A percentile compares a stretch with the other conserved stretches of the same genome.
Conservation (phyloP, 257 asterid genomes). For the Solanum paucissectum region DNA sequence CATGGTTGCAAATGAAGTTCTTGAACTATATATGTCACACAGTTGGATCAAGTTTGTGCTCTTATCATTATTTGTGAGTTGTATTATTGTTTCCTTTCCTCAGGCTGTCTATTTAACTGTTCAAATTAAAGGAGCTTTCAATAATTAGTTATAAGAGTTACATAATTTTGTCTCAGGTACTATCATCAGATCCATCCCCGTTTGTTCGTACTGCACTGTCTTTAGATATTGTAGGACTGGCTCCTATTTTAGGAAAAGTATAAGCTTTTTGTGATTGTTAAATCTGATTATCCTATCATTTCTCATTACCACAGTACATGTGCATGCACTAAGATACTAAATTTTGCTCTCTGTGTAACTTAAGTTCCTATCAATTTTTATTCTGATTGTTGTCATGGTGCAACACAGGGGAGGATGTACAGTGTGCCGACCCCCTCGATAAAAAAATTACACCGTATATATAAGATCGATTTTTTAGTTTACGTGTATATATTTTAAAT, state of each 20-base stretch:
- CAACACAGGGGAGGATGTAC: too few species aligned
- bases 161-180: conserved; percentile 6
- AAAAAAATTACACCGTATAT: too few species aligned
- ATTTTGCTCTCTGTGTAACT: background rate
- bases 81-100: background rate
- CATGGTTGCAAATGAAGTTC: conserved; percentile 26
- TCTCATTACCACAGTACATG: background rate
- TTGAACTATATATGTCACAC: conserved; percentile 21
- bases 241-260: conserved; percentile 29
- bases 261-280: background rate
- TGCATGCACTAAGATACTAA: background rate
- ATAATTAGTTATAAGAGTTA: background rate
- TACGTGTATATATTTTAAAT: too few species aligned
- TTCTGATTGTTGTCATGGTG: background rate
- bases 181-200: conserved; percentile 21
- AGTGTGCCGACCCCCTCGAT: too few species aligned
- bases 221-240: conserved; percentile 28
- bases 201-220: conserved; percentile 31
- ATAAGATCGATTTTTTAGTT: too few species aligned
- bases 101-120: background rate
- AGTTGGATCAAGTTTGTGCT: conserved; percentile 16
- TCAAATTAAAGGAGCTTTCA: background rate
- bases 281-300: background rate
- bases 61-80: background rate
- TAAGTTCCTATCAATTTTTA: background rate